Conservation (phyloP, 805 yeast genomes). For the Myxozyma lipomycoides region DNA sequence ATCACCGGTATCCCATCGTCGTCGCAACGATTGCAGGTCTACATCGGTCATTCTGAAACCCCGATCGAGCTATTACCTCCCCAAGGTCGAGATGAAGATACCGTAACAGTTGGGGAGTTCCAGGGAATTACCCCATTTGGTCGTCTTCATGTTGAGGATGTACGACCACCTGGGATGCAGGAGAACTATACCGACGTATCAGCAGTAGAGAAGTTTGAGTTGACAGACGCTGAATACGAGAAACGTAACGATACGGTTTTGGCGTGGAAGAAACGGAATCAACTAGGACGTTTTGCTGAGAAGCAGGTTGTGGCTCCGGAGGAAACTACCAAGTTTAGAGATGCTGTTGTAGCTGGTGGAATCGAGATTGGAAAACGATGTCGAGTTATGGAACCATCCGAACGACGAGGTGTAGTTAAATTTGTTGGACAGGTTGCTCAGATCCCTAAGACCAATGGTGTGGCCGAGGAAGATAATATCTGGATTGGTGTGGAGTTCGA, state of each 20-base stretch:
- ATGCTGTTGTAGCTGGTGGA: constrained; percentile 2
- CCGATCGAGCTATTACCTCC: constrained; percentile 7
- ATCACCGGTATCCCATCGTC: constrained; percentile 71
- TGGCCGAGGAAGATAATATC: constrained; percentile 31
- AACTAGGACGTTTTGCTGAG: constrained; percentile 65
- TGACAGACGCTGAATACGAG: constrained; percentile 61
- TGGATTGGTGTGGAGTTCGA: constrained; percentile 90
- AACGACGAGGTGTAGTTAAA: constrained; percentile 65
- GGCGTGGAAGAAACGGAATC: constrained; percentile 67
- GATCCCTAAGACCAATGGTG: constrained; percentile 41
- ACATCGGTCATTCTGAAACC: constrained; percentile 13
- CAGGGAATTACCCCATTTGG: constrained; percentile 15
- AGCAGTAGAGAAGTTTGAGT: constrained; percentile 42
- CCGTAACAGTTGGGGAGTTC: constrained; percentile 6
- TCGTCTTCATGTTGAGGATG: constrained; percentile 39
- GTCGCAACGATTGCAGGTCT: constrained; percentile 42
- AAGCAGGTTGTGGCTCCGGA: constrained; percentile 33
- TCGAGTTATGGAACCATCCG: constrained; percentile 40
- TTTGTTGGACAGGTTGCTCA: constrained; percentile 66
- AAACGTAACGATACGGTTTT: constrained; percentile 59
- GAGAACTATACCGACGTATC: constrained; percentile 36
- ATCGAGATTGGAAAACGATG: constrained; percentile 52
- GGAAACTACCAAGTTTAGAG: constrained; percentile 1
- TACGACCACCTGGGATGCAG: constrained; percentile 34
- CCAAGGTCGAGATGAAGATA: constrained; percentile 12